These are phyloP conservation scores for Mycena floridula DNA, from an alignment of 768 basidiomycete species.

Conservation along the genomic window DNA sequence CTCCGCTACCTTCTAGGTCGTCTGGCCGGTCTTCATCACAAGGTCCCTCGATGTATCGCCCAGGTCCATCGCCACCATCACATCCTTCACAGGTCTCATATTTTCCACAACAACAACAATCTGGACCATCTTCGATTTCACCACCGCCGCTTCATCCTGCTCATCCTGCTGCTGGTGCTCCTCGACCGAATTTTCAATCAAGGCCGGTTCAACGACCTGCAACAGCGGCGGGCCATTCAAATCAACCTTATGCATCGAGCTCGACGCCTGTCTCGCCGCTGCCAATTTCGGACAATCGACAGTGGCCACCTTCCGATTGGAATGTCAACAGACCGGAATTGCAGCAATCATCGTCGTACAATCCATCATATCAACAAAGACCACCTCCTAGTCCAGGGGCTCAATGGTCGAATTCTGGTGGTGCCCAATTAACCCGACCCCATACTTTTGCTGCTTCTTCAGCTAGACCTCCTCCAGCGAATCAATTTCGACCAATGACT, in stretches of 20 bases:
- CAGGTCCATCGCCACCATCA: too few relatives aligned
- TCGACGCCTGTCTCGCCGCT: too few relatives aligned
- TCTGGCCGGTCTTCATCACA: too few relatives aligned
- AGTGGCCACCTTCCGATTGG: slow-evolving; percentile 43
- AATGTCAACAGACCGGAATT: slow-evolving; percentile 5
- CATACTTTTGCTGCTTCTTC: neutral
- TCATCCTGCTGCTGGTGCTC: slow-evolving; percentile 14
- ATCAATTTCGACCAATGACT: neutral
- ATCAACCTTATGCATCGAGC: too few relatives aligned
- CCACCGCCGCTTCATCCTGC: slow-evolving; percentile 30
- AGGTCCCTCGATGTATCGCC: too few relatives aligned
- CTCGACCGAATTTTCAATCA: slow-evolving; percentile 4
- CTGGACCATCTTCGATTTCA: slow-evolving; percentile 7
- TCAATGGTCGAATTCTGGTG: neutral
- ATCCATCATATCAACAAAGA: neutral
- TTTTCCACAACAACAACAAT: too few relatives aligned
- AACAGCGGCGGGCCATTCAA: too few relatives aligned
- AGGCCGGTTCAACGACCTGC: neutral
- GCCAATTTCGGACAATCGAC: too few relatives aligned
- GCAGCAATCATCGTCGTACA: neutral
- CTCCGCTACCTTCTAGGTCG: too few relatives aligned
- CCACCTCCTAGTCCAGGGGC: too few relatives aligned
- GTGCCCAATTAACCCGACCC: neutral
- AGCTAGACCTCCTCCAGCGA: neutral
- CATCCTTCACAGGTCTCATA: too few relatives aligned